Conservation (phyloP, 345 rosid genomes). For the Sonneratia alba region DNA sequence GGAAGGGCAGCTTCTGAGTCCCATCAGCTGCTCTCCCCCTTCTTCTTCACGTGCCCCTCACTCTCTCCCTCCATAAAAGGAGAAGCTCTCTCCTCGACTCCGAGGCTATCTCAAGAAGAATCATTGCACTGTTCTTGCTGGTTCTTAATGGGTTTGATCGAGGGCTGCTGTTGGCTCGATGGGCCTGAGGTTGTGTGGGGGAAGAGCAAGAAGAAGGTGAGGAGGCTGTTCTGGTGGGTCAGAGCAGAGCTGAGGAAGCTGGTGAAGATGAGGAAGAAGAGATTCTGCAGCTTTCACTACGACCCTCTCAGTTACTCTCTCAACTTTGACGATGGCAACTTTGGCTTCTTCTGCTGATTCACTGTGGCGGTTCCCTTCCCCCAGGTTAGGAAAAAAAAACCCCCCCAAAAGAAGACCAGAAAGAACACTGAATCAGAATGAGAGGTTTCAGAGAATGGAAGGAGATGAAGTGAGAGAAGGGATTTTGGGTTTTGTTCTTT, state of each 20-base stretch:
- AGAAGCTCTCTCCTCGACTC: neutral
- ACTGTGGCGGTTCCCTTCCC: neutral
- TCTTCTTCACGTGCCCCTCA: neutral
- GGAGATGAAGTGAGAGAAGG: neutral
- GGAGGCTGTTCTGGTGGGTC: constrained; percentile 52
- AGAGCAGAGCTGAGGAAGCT: constrained; percentile 42
- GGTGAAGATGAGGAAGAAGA: constrained; percentile 22
- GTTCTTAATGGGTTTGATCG: neutral
- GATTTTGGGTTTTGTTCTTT: neutral
- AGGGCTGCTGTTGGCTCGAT: neutral
- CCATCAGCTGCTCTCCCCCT: neutral
- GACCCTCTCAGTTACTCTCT: constrained; percentile 75
- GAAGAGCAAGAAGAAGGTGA: constrained; percentile 42
- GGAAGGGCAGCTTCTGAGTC: neutral
- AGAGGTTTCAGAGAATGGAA: neutral
- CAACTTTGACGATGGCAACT: constrained; percentile 72
- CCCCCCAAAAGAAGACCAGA: too few species aligned
- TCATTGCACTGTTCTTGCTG: neutral
- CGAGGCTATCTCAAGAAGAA: too few species aligned
- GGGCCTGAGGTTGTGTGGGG: neutral
- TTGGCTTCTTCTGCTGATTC: constrained; percentile 48
- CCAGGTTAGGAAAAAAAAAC: neutral
- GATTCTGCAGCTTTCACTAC: constrained; percentile 42
- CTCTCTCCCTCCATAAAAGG: neutral
- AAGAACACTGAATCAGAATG: too few species aligned